phyloP scores from a whole-genome alignment of 805 yeast species.

The Ogataea zsoltii region DNA sequence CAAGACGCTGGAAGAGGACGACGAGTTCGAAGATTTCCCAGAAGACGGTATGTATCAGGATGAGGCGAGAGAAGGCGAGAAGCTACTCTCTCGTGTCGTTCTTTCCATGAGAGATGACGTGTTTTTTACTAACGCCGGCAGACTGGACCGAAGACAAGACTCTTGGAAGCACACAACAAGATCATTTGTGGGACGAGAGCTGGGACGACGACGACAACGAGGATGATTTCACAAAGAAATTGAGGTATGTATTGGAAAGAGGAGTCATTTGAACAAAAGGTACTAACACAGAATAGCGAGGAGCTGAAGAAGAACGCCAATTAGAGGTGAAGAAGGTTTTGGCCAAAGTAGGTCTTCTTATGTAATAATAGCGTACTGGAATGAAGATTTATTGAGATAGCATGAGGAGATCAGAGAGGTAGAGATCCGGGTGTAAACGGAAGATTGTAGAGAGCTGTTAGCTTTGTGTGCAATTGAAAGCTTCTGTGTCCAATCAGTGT shows the following conservation, averaged over 20 bases:
- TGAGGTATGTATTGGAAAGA: conserved; percentile 47
- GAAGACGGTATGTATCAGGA: conserved; percentile 55
- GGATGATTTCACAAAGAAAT: conserved; percentile 78
- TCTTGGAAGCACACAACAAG: conserved; percentile 50
- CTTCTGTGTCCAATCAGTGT: too few relatives aligned
- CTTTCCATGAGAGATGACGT: too few relatives aligned
- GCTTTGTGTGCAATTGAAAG: too few relatives aligned
- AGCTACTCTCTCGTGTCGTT: too few relatives aligned
- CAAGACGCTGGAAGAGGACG: conserved; percentile 89
- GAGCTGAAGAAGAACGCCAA: conserved; percentile 12
- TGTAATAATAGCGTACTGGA: conserved; percentile 1
- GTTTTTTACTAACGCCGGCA: conserved; percentile 21
- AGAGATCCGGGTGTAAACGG: too few relatives aligned
- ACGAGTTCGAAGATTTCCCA: conserved; percentile 96
- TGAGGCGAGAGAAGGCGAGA: not conserved
- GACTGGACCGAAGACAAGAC: conserved; percentile 71
- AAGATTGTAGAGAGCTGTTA: too few relatives aligned
- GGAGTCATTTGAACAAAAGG: not conserved
- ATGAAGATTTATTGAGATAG: too few relatives aligned
- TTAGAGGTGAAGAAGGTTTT: not conserved
- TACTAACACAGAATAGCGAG: conserved; percentile 10
- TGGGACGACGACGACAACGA: conserved; percentile 97
- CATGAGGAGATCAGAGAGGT: too few relatives aligned
- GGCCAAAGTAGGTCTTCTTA: not conserved
- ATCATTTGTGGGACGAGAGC: conserved; percentile 90